Evolutionary conservation across 176 grass and related monocot genomes (phyloP), one percentile per base, ranked within the genome.

Genomic region (Carex cristatella): DNA sequence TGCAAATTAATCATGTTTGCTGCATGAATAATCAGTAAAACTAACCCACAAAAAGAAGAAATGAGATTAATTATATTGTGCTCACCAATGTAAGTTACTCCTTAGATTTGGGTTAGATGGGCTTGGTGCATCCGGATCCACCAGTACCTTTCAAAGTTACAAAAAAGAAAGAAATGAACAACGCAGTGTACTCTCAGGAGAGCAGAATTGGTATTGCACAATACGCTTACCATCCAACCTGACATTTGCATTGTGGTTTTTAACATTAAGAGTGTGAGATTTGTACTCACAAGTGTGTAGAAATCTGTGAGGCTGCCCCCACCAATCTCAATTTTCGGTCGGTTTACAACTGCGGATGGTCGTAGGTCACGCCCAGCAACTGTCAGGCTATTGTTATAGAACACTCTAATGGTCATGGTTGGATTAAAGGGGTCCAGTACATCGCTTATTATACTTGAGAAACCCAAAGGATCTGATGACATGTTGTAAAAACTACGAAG

Each of bases 61-160:
- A 32, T 58, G 60, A 81, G 38, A 79, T 60, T 40, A 40, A 40
- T 40, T 42, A 69, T 40, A 42, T 42, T 84, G 80, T 27, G 65
- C 64, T 86, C 87, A 97, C 94, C 94, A 94, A 79, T 94, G 94
- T 86, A 97, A 90, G 72, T 4, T 92, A 97, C 80, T 94, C 94
- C 90, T 97, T 44, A 92, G 71, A 75, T 87, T 88, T 61, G 94
- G 92, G 28, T 92, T 37, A 53, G 87, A 92, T 54, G 92, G 90
- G 57, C 85, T 94, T 80, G 92, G 92, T n/a, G 92, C 94, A 13
- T 97, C 94, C 1, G 92, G 92, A 87, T 97, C 94, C 33, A 92
- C 87, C 84, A 94, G 38, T 67, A 92, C 69, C 92, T 97, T 87
- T 37, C 37, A 1, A 30, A 7, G 13, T 86, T 49, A 64, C 84